Base-by-base conservation (phyloP, 495 filamentous ascomycete species). In the Aspergillus sclerotiicarbonarius region DNA sequence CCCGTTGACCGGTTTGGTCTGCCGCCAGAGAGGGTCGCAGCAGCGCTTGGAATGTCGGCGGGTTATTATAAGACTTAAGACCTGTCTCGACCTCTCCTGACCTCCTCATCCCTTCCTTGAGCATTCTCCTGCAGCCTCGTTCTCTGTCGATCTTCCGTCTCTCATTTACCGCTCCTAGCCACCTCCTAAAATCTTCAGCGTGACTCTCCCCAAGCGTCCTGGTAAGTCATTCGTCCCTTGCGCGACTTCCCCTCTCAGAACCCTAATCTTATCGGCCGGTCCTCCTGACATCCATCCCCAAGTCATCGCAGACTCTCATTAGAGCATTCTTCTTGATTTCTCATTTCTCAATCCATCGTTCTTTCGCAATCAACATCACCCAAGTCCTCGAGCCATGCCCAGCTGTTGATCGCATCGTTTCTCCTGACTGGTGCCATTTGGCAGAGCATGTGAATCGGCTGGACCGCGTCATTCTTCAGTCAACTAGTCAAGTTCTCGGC, bases 391-490 rank as follows among this genome's bases (percentile, higher is more conserved):
- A 32, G 8, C 49, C 20, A 53, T 43, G 51, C 29, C 53, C 33
- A 46, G 41, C 54, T 35, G 57, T 53, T 62, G 57, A 59, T 58
- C 53, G 56, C 54, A 7, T 39, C 32, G 19, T 45, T n/a, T 47
- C 56, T 54, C 29, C 57, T 56, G 59, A 58, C 59, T 58, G 59
- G 54, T 57, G 54, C 53, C 52, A 51, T 64, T 53, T 56, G 62
- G 43, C 56, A 47, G 39, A 37, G 49, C 59, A 59, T 62, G 59
- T 61, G 58, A 58, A 58, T 48, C 45, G 41, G 19, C 49, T 57
- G 31, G 45, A 31, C 54, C 39, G 51, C 20, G 52, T 59, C 49
- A 32, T 51, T 45, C 41, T 31, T 15, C 20, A 33, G 44, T 39
- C 29, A n/a, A 57, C 41, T 48, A 30, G 13, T n/a, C 9, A 52